Conservation (phyloP, 2,329 filamentous ascomycete genomes). For the Magnaporthiopsis rhizophila region DNA sequence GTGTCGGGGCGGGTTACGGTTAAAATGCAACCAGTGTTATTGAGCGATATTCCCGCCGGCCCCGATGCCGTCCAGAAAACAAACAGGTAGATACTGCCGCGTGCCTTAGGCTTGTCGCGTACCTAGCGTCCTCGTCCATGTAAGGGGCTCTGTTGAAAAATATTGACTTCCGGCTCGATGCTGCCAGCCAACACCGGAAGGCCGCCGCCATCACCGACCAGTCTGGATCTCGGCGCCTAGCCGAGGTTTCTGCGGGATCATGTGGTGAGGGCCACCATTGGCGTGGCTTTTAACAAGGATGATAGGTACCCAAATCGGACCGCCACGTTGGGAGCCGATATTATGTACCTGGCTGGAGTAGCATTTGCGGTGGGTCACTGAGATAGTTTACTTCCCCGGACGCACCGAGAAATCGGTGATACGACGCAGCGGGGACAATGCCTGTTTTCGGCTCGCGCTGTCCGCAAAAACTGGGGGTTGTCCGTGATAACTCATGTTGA, state of each 20-base stretch:
- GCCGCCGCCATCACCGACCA: not conserved
- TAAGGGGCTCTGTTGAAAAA: slow-evolving; percentile 49
- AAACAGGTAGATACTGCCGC: too few species aligned
- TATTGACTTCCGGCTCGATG: slow-evolving; percentile 72
- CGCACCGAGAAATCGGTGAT: not conserved
- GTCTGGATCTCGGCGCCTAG: not conserved
- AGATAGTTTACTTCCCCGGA: not conserved
- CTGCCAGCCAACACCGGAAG: slow-evolving; percentile 25
- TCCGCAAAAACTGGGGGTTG: not conserved
- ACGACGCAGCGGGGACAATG: too few species aligned
- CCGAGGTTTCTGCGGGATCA: not conserved
- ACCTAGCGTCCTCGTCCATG: too few species aligned
- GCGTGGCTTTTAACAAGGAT: not conserved
- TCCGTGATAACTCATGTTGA: not conserved
- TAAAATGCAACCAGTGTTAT: not conserved
- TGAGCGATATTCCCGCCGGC: too few species aligned
- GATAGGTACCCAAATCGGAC: not conserved
- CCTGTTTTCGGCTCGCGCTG: not conserved
- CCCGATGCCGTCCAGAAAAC: too few species aligned
- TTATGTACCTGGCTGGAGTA: not conserved
- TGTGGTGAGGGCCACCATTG: not conserved
- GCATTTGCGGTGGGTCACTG: not conserved
- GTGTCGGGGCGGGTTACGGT: not conserved
- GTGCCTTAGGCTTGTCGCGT: too few species aligned
- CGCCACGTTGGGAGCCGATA: not conserved